Base-by-base conservation (phyloP, 192 early-diverging fungal species). In the Phlyctochytrium bullatum region DNA sequence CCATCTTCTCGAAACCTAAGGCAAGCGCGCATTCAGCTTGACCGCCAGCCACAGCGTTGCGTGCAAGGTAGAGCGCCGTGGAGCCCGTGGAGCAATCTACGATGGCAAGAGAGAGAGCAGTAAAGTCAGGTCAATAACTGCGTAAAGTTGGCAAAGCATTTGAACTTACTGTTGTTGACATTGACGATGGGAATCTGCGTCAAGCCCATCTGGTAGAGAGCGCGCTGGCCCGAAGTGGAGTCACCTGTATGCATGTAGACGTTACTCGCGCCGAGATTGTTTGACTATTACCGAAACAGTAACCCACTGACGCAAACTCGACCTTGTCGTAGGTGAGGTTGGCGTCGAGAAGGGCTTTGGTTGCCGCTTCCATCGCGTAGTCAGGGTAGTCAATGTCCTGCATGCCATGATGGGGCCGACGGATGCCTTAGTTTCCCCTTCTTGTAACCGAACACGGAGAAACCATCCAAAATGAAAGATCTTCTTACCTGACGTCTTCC, bases 1-100 rank as follows among this genome's bases (percentile, higher is more conserved):
- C 28, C 76, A 91, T 90, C 64, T 85, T 89, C 61, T 91, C 90
- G 62, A 91, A 91, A 4, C 88, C 90, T 24, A 91, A 77, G 4
- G 90, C 90, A 78, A 91, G 80, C 36, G 86, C 86, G 63, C 87
- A 88, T 29, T 91, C 86, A 30, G 74, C 81, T 28, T 72, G 58
- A 35, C 90, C 90, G 28, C 73, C 71, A 47, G 78, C 84, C 61
- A 91, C 75, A 2, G 83, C 77, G 59, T 81, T 73, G 34, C 88
- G 83, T 23, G 88, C 88, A 62, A 84, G 73, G 68, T 73, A 88
- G 29, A 90, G 73, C 32, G 90, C 88, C 1, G 90, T 83, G 2
- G 89, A 88, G 2, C 88, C 88, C 62, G 89, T 90, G 2, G 89
- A 83, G 76, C 89, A 89, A 72, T 89, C 36, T 61, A 34, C 25